Evolutionary conservation across 352 stramenopile genomes (phyloP).

Genomic region (Achlya hypogyna): DNA sequence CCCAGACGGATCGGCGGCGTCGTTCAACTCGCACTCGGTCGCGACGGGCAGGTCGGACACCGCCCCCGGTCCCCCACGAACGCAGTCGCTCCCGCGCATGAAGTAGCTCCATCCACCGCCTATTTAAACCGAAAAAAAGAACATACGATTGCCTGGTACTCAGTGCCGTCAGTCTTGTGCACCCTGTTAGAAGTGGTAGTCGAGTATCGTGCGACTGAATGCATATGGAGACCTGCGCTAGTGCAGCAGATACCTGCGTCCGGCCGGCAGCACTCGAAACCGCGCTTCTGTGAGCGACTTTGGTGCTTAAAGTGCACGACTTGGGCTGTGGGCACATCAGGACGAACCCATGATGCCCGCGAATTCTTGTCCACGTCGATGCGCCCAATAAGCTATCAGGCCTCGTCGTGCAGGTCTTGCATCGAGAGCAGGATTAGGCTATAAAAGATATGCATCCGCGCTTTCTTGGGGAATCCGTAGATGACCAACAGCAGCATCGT

Average conservation of each 20-base stretch:
- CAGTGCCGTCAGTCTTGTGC: conserved; percentile 23
- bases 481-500: too few relatives aligned
- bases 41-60: not conserved
- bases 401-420: conserved; percentile 63
- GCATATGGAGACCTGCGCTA: conserved; percentile 52
- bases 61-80: not conserved
- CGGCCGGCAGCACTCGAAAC: conserved; percentile 75
- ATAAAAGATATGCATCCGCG: conserved; percentile 75
- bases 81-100: not conserved
- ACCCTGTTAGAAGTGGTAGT: conserved; percentile 87
- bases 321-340: conserved; percentile 41
- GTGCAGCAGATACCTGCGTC: conserved; percentile 74
- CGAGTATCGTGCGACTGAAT: conserved; percentile 75
- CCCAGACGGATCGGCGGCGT: not conserved
- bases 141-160: not conserved
- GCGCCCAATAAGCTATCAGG: conserved; percentile 72
- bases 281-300: conserved; percentile 25
- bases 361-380: conserved; percentile 84
- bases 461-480: too few relatives aligned
- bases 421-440: conserved; percentile 61
- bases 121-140: not conserved
- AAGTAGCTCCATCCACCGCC: not conserved
- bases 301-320: conserved; percentile 69
- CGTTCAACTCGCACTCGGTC: not conserved
- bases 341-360: too few relatives aligned